Conservation (phyloP, 2,329 filamentous ascomycete species). For the Tolypocladium endophyticum region DNA sequence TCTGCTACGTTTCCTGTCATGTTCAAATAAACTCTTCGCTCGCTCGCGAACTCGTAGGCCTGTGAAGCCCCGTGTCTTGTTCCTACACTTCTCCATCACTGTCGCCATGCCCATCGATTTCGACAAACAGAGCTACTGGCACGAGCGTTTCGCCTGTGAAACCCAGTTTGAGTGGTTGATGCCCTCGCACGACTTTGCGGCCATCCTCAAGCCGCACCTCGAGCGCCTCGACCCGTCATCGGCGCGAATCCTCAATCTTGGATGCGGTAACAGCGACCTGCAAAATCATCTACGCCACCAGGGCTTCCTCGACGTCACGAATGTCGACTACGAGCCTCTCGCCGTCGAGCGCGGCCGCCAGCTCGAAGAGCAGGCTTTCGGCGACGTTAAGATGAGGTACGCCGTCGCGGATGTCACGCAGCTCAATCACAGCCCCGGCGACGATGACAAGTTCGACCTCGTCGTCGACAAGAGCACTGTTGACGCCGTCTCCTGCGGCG, state of each 20-base stretch:
- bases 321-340: conserved; percentile 39
- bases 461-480: conserved; percentile 39
- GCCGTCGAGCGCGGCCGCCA: conserved; percentile 31
- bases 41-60: background rate
- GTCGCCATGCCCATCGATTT: conserved; percentile 25
- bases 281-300: conserved; percentile 33
- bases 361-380: conserved; percentile 29
- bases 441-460: conserved; percentile 23
- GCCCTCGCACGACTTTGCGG: conserved; percentile 28
- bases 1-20: background rate
- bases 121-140: conserved; percentile 41
- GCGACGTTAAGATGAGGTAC: conserved; percentile 32
- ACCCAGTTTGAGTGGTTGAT: conserved; percentile 37
- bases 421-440: conserved; percentile 10
- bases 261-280: conserved; percentile 38
- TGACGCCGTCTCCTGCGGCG: conserved; percentile 37
- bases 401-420: conserved; percentile 33
- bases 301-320: conserved; percentile 33
- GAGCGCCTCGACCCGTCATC: conserved; percentile 10
- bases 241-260: conserved; percentile 32
- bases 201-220: conserved; percentile 27
- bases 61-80: background rate
- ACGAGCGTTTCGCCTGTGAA: conserved; percentile 32
- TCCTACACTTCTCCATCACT: conserved; percentile 2
- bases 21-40: background rate